Conservation (phyloP, 1,139 yeast genomes). For the Candida sp. region DNA sequence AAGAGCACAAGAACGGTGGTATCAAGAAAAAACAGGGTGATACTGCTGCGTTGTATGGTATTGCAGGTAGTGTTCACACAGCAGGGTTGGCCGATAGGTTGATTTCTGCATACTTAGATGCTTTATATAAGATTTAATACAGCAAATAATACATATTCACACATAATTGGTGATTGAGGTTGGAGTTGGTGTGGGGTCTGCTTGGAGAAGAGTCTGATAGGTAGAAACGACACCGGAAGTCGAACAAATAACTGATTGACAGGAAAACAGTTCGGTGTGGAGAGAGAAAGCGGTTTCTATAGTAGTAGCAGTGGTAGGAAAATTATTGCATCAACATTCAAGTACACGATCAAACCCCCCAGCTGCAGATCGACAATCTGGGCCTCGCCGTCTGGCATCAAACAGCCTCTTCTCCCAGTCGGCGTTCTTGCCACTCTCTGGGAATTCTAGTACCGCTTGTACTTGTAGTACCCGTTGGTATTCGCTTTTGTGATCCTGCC, state of each 20-base stretch:
- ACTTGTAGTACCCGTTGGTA: slow-evolving; percentile 45
- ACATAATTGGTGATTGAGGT: not conserved
- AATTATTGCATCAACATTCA: no score
- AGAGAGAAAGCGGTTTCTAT: not conserved
- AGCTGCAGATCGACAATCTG: no score
- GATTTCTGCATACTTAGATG: slow-evolving; percentile 80
- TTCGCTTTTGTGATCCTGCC: slow-evolving; percentile 44
- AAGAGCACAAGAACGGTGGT: slow-evolving; percentile 31
- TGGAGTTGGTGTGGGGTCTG: not conserved
- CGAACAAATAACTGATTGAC: not conserved
- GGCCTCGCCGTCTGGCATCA: no score
- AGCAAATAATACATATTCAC: not conserved
- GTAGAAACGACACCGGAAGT: no score
- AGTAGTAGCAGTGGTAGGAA: no score
- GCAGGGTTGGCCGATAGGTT: slow-evolving; percentile 84
- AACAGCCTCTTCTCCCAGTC: no score
- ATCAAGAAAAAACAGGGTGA: slow-evolving; percentile 36
- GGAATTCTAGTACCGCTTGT: slow-evolving; percentile 45
- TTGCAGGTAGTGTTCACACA: slow-evolving; percentile 89
- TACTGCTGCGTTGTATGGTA: slow-evolving; percentile 92
- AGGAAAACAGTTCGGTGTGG: not conserved
- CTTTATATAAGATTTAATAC: slow-evolving; percentile 58
- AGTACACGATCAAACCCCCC: no score
- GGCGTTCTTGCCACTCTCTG: slow-evolving; percentile 12
- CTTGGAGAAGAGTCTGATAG: not conserved